These are phyloP conservation scores for Rostrohypoxylon terebratum DNA, from an alignment of 495 filamentous ascomycete genomes.

Conservation along the genomic window DNA sequence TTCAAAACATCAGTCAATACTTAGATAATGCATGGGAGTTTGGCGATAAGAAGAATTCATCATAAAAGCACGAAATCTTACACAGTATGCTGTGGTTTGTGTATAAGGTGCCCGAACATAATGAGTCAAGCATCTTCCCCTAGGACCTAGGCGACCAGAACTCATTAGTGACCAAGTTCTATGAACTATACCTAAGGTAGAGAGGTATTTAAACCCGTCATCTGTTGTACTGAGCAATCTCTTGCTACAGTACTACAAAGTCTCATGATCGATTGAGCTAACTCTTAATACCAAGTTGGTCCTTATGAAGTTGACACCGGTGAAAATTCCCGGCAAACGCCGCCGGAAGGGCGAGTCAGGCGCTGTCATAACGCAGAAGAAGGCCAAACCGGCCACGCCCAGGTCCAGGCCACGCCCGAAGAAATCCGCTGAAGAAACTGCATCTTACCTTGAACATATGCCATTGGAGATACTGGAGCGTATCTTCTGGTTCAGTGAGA, in stretches of 20 bases:
- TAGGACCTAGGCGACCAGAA: neutral
- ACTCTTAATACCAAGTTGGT: neutral
- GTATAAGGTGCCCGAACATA: neutral
- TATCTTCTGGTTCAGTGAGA: conserved; percentile 55
- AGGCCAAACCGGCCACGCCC: neutral
- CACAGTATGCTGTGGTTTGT: neutral
- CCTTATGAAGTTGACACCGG: conserved; percentile 48
- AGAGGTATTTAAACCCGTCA: neutral
- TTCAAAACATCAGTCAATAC: neutral
- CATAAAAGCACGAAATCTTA: neutral
- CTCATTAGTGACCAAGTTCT: neutral
- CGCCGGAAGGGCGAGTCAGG: conserved; percentile 23
- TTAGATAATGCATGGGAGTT: neutral
- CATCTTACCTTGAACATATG: conserved; percentile 52
- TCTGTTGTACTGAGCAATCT: neutral
- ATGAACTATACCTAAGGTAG: no score
- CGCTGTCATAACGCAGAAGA: conserved; percentile 9
- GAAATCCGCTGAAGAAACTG: conserved; percentile 19
- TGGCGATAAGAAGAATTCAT: neutral
- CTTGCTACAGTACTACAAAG: no score
- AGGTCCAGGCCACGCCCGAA: conserved; percentile 19
- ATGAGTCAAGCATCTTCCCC: neutral
- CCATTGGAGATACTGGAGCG: conserved; percentile 58
- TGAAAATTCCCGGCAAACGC: conserved; percentile 46
- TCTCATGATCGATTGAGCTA: neutral